Percentiles rank a stretch among this genome's conserved stretches.
phyloP scores from a whole-genome alignment of 805 yeast species.

The Candida maesae region DNA sequence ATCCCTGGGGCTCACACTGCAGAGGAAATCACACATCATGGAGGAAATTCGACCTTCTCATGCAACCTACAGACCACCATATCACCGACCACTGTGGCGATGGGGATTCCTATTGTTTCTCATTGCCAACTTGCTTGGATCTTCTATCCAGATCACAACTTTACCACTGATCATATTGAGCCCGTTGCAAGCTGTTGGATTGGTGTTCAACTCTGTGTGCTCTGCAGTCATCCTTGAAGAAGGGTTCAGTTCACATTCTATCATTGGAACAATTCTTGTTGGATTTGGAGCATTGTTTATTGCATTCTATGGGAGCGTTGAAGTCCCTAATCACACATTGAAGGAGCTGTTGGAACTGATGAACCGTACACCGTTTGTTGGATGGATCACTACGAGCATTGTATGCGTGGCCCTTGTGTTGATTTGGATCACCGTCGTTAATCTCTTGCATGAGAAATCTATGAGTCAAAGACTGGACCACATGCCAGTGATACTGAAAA shows the following conservation, averaged over 20 bases:
- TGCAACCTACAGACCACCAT: slow-evolving; percentile 28
- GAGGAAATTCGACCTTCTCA: slow-evolving; percentile 31
- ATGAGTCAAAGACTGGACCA: not conserved
- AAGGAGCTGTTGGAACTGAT: slow-evolving; percentile 43
- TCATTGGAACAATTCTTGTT: slow-evolving; percentile 64
- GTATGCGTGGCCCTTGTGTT: slow-evolving; percentile 28
- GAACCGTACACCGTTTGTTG: slow-evolving; percentile 43
- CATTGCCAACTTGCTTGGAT: slow-evolving; percentile 72
- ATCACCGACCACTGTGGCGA: slow-evolving; percentile 63
- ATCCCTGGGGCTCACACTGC: slow-evolving; percentile 77
- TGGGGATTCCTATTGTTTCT: slow-evolving; percentile 69
- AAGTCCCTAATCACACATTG: slow-evolving; percentile 50
- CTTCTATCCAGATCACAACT: slow-evolving; percentile 78
- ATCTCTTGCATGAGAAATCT: slow-evolving; percentile 5
- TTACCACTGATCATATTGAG: slow-evolving; percentile 75
- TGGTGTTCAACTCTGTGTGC: slow-evolving; percentile 80
- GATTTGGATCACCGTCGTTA: slow-evolving; percentile 27
- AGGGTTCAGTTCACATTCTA: slow-evolving; percentile 52
- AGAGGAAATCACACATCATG: slow-evolving; percentile 68
- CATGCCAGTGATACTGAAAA: slow-evolving; percentile 1
- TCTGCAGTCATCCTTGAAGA: slow-evolving; percentile 68
- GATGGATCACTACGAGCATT: slow-evolving; percentile 49
- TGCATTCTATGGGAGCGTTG: slow-evolving; percentile 64
- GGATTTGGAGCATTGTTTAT: slow-evolving; percentile 72
- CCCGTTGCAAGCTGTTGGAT: slow-evolving; percentile 81